Base-by-base conservation (phyloP, 2,329 filamentous ascomycete species). In the Tolypocladium ophioglossoides region DNA sequence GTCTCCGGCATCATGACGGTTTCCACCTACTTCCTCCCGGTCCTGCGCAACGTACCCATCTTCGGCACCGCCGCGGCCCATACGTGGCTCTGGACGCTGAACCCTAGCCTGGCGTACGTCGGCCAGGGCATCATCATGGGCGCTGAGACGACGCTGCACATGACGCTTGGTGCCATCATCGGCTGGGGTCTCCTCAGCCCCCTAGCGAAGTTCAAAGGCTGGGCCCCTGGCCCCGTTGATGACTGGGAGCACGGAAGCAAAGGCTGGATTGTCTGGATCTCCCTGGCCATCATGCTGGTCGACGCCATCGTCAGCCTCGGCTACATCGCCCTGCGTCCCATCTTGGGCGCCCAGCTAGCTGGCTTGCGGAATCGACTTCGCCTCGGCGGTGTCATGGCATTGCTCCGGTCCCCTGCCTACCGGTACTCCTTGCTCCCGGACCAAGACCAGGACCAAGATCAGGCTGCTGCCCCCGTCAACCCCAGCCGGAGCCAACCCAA, bases 81-180 rank as follows among this genome's bases (percentile, higher is more conserved):
- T 1, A 82, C 82, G 2, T 99, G 92, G 92, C 79, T 96, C 1
- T 99, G 94, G 94, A 94, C 89, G 1, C 75, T 99, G 8, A 99
- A 99, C 61, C 94, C 94, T 0, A 96, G 91, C 48, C 86, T 95
- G n/a, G 94, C 94, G 2, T 99, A 99, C 67, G 84, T 97, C 30
- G 94, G 94, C 0, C 94, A 99, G 71, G 94, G 94, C 12, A 95
- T 99, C 58, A 97, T 99, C 64, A 99, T 99, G 94, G 94, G 94
- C 0, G 89, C 92, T 4, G 86, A 90, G 40, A 99, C 94, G 0
- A 97, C 92, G 3, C 78, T 95, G 52, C 92, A 97, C 62, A 99
- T 99, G 94, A 79, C 96, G 1, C 73, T 97, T 2, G 94, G 94
- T 6, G 91, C 94, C 4, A 68, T 95, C 18, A 65, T 96, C 11